Base-by-base conservation (phyloP, 2,329 filamentous ascomycete genomes). In the Dothideomycetes sp. region DNA sequence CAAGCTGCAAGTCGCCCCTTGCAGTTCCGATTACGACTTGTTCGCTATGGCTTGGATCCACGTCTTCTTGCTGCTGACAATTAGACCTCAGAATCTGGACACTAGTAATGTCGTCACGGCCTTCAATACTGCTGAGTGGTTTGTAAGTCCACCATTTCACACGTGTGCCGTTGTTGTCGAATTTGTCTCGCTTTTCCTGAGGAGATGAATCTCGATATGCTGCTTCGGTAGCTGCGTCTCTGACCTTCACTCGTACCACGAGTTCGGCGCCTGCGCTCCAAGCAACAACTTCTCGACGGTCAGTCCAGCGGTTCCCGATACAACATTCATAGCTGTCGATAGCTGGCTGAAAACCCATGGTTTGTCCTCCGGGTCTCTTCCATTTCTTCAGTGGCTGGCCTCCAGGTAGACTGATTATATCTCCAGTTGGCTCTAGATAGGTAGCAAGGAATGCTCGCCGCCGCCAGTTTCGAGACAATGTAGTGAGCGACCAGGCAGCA, bases 191-290 rank as follows among this genome's bases (percentile, higher is more conserved):
- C 50, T 36, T 56, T 45, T 56, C 57, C 17, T 44, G 42, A 6
- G 41, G 34, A 6, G 34, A 38, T 38, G 33, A 33, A 9, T 4
- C 23, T 6, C 49, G 42, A 13, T 45, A 33, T 47, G 45, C 40
- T 37, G 51, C 39, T 42, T 48, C 50, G 3, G 46, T 40, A 18
- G 33, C 30, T 11, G 32, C 22, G 3, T 39, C 23, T 17, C 63
- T 63, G 40, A 69, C 60, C 49, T 67, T 70, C 9, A 67, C 60
- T 15, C 71, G 62, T 43, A 77, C 46, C 4, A 72, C 58, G 8
- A 81, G 53, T 43, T 75, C 67, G 2, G 76, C 70, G 1, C 73
- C 77, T 10, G 76, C 76, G 38, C 75, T 75, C 68, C 74, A 78
- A 3, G 68, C 72, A 6, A 81, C 54, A 0, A 74, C 67, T 51